Evolutionary conservation across 2,329 filamentous ascomycete genomes (phyloP).

Genomic region (Zymoseptoria pseudotritici): DNA sequence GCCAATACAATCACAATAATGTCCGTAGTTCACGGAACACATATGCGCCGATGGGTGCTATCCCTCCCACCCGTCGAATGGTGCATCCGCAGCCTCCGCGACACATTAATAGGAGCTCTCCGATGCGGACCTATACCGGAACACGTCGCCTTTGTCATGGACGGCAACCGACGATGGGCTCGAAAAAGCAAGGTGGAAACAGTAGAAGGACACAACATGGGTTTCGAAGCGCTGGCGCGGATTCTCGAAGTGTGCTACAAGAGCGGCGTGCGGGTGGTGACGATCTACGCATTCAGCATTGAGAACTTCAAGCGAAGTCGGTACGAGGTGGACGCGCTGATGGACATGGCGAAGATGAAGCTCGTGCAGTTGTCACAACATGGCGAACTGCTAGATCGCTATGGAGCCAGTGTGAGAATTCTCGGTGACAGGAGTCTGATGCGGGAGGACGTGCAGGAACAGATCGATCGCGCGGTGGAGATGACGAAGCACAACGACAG

Average conservation of each 20-base stretch:
- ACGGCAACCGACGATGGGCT: conserved; percentile 91
- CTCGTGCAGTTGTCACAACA: conserved; percentile 86
- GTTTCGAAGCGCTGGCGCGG: conserved; percentile 90
- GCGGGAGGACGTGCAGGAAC: conserved; percentile 77
- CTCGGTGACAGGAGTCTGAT: conserved; percentile 79
- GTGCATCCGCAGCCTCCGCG: conserved; percentile 68
- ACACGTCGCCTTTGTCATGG: conserved; percentile 99
- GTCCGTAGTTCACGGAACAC: conserved; percentile 42
- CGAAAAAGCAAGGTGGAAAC: conserved; percentile 88
- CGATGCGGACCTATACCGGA: conserved; percentile 86
- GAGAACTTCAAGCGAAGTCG: conserved; percentile 98
- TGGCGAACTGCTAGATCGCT: conserved; percentile 84
- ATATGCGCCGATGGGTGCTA: conserved; percentile 66
- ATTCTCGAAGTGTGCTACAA: conserved; percentile 98
- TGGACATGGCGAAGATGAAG: conserved; percentile 97
- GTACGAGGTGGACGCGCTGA: conserved; percentile 91
- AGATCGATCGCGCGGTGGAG: conserved; percentile 77
- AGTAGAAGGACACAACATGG: conserved; percentile 88
- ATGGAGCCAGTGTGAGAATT: conserved; percentile 79
- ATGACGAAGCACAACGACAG: conserved; percentile 79
- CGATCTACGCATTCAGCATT: conserved; percentile 96
- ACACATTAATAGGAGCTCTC: conserved; percentile 79
- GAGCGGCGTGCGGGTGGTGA: conserved; percentile 90
- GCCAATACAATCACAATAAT: neutral
- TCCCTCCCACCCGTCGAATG: conserved; percentile 89